Base-by-base conservation (phyloP, 1,139 yeast genomes). In the Debaryomyces robertsiae region DNA sequence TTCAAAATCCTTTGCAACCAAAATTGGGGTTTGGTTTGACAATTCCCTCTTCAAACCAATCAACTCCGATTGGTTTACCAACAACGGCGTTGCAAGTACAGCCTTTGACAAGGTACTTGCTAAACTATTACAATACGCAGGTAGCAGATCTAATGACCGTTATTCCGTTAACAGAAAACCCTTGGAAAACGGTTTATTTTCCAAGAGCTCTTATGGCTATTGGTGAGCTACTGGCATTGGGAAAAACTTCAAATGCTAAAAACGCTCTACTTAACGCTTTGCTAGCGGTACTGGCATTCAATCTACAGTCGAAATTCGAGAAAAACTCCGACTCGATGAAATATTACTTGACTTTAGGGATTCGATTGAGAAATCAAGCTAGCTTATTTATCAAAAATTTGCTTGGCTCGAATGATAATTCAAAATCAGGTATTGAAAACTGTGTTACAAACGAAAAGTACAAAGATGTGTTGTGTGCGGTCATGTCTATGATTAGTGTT, bases 111-210 rank as follows among this genome's bases (percentile, higher is more conserved):
- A 54, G 95, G 39, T 85, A 82, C 56, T 65, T 89, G 33, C 65
- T 89, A 32, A 82, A 82, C 47, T 82, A 89, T 56, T 89, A 88
- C 58, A 77, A 81, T n/a, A 79, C 84, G 11, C 81, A 82, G 46
- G 95, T 89, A 1, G 93, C 94, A 0, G 93, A 87, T 56, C 71
- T 85, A 55, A 88, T 89, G 96, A 84, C 95, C 0, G 95, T 88
- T 9, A 83, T 88, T 23, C 87, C 89, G 1, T 73, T 87, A 38
- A 81, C 86, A 0, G 85, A 84, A 47, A 88, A 87, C 54, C 95
- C 96, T 0, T 89, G 96, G 96, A 84, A 83, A 54, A 82, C 84
- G 1, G 81, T 88, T 17, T 88, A 87, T 58, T 81, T 88, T 46
- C 95, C 96, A 0, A 65, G 94, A 39, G 96, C 95, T 0, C 60